Evolutionary conservation across 345 rosid genomes (phyloP).

Genomic region (Ceriops tagal): DNA sequence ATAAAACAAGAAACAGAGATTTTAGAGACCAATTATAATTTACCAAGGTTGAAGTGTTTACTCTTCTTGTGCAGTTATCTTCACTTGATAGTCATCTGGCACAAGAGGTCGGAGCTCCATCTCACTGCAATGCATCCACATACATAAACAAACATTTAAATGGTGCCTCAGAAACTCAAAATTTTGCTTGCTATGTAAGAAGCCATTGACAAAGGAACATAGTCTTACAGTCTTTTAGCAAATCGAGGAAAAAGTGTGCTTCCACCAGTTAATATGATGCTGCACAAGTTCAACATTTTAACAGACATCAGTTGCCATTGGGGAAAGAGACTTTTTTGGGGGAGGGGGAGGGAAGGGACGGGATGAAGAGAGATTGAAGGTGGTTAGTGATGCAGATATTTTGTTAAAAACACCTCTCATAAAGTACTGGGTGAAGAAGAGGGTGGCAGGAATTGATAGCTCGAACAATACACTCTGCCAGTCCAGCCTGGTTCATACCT

Average conservation of each 20-base stretch:
- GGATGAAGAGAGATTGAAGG: neutral
- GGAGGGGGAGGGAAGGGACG: neutral
- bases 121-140: slow-evolving; percentile 47
- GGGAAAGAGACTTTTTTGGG: neutral
- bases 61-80: slow-evolving; percentile 86
- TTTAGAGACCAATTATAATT: slow-evolving; percentile 15
- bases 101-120: slow-evolving; percentile 92
- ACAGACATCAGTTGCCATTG: slow-evolving; percentile 4
- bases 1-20: slow-evolving; percentile 1
- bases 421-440: slow-evolving; percentile 78
- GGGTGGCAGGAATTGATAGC: slow-evolving; percentile 82
- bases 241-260: slow-evolving; percentile 80
- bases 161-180: slow-evolving; percentile 5
- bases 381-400: neutral
- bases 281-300: slow-evolving; percentile 35
- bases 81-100: slow-evolving; percentile 73
- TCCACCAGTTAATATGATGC: slow-evolving; percentile 91
- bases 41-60: slow-evolving; percentile 31
- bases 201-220: neutral
- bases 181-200: neutral
- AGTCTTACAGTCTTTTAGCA: slow-evolving; percentile 75
- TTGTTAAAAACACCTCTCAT: slow-evolving; percentile 58
- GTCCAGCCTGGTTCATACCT: slow-evolving; percentile 98
- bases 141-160: neutral
- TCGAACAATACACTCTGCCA: slow-evolving; percentile 93